These are phyloP conservation scores for Apiospora sp. DNA, from an alignment of 2,329 filamentous ascomycete genomes.

Conservation along the genomic window DNA sequence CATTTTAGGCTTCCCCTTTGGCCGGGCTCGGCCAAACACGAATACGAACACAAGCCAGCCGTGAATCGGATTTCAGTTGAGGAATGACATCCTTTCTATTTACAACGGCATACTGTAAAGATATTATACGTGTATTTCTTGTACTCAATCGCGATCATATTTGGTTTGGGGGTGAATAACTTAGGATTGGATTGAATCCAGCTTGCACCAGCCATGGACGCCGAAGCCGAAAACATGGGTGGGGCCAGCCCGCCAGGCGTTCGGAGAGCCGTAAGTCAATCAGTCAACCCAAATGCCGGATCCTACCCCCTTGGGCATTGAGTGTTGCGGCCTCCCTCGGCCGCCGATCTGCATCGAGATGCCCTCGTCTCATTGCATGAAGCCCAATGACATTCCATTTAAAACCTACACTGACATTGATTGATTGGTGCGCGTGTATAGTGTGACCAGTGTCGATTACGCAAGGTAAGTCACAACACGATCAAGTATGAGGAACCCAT, in stretches of 20 bases:
- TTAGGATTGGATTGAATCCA: background rate
- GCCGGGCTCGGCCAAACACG: constrained; percentile 10
- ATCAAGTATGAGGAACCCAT: no score
- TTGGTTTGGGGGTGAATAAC: background rate
- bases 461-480: constrained; percentile 48
- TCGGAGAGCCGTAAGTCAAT: constrained; percentile 20
- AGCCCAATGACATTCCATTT: background rate
- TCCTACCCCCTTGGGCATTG: background rate
- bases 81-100: background rate
- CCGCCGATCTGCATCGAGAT: background rate
- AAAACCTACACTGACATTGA: constrained; percentile 7
- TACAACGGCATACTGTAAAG: background rate
- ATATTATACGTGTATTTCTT: background rate
- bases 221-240: constrained; percentile 7
- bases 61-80: background rate
- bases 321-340: constrained; percentile 2
- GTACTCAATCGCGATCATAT: background rate
- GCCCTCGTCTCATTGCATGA: background rate
- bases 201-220: background rate
- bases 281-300: background rate
- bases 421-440: constrained; percentile 29
- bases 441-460: constrained; percentile 50
- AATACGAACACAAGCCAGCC: background rate
- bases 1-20: constrained; percentile 16
- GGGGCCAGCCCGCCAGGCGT: constrained; percentile 18